Conservation (phyloP, 805 yeast species). For the Lipomyces yamanashiensis region DNA sequence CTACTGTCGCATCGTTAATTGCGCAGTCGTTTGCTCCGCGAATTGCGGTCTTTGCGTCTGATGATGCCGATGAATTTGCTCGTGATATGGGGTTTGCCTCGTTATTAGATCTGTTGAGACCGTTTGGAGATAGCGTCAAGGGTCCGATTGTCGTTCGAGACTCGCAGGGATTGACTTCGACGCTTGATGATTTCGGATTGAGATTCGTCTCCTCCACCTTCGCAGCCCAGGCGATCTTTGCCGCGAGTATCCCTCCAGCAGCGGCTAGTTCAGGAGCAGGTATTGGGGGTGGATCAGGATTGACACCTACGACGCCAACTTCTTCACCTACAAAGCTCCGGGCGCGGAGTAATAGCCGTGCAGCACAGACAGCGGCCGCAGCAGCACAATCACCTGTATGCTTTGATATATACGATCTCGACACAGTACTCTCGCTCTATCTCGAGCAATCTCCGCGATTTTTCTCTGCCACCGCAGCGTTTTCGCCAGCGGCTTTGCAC, state of each 20-base stretch:
- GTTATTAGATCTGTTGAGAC: constrained; percentile 55
- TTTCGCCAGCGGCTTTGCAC: constrained; percentile 37
- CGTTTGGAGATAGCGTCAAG: constrained; percentile 60
- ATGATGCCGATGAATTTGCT: constrained; percentile 53
- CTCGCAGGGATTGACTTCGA: constrained; percentile 55
- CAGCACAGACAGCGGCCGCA: constrained; percentile 10
- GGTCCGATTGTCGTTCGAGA: constrained; percentile 56
- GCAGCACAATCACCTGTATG: constrained; percentile 20
- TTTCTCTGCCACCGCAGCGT: constrained; percentile 39
- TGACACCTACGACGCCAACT: constrained; percentile 7
- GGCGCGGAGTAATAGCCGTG: constrained; percentile 17
- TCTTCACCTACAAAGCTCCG: constrained; percentile 6
- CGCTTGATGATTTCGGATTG: constrained; percentile 59
- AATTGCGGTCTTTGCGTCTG: constrained; percentile 56
- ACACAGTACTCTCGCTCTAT: constrained; percentile 18
- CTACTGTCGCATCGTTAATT: constrained; percentile 29
- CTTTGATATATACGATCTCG: constrained; percentile 27
- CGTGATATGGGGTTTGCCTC: constrained; percentile 51
- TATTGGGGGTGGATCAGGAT: not conserved
- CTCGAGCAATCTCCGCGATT: constrained; percentile 22
- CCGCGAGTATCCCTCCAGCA: not conserved
- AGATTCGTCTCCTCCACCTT: constrained; percentile 48
- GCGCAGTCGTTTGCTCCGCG: constrained; percentile 56
- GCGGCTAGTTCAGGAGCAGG: not conserved
- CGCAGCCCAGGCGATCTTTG: not conserved